Evolutionary conservation across 306 rosid species (phyloP).

Genomic region (Psophocarpus tetragonolobus): DNA sequence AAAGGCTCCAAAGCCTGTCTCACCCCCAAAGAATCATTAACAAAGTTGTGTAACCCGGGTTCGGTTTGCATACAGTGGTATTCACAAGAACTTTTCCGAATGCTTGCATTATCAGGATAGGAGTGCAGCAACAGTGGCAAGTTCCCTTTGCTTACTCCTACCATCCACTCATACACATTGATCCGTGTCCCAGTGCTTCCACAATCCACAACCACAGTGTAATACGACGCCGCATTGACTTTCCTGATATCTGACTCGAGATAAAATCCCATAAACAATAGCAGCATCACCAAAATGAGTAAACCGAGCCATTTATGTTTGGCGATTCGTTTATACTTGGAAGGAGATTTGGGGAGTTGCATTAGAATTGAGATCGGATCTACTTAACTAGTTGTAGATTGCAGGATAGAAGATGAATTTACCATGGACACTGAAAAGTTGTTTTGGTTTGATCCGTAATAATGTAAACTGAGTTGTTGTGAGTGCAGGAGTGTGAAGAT

Average conservation of each 20-base stretch:
- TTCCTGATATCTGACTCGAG: conserved; percentile 39
- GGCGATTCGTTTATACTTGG: conserved; percentile 54
- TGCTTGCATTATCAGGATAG: conserved; percentile 56
- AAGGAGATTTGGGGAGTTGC: conserved; percentile 71
- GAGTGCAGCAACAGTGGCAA: conserved; percentile 65
- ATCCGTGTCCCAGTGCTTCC: conserved; percentile 84
- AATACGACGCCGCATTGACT: conserved; percentile 47
- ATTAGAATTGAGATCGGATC: conserved; percentile 33
- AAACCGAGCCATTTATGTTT: conserved; percentile 38
- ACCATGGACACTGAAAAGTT: background rate
- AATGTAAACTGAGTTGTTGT: too few species aligned
- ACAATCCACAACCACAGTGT: conserved; percentile 78
- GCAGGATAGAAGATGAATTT: background rate
- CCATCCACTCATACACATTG: conserved; percentile 66
- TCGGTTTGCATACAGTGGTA: conserved; percentile 91
- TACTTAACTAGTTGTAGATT: background rate
- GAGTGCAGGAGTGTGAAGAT: background rate
- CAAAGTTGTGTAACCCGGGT: conserved; percentile 74
- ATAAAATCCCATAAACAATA: conserved; percentile 51
- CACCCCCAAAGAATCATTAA: conserved; percentile 63
- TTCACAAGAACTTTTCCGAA: conserved; percentile 57
- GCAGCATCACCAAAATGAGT: conserved; percentile 33
- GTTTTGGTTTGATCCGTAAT: conserved; percentile 21
- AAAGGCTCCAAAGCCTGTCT: conserved; percentile 70
- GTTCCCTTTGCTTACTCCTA: conserved; percentile 23